Conservation (phyloP, 208 protist species). For the Leishmania lainsoni region DNA sequence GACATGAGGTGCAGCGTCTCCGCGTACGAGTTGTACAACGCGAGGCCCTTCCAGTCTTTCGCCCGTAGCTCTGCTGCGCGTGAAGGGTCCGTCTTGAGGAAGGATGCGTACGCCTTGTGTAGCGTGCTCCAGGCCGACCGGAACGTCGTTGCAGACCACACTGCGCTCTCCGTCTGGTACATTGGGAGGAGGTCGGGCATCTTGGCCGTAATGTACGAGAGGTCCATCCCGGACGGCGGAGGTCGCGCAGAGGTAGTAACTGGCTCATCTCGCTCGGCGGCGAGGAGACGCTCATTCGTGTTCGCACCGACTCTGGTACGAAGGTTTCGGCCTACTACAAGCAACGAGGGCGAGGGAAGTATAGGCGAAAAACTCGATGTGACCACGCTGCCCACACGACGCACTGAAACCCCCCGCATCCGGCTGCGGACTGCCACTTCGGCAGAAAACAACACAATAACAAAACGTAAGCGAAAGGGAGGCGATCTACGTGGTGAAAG, state of each 20-base stretch:
- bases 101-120: slow-evolving; percentile 29
- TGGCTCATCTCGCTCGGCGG: slow-evolving; percentile 27
- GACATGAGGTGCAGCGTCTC: slow-evolving; percentile 75
- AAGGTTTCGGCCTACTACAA: slow-evolving; percentile 1
- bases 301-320: slow-evolving; percentile 20
- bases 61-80: slow-evolving; percentile 41
- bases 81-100: slow-evolving; percentile 23
- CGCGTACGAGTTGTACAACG: slow-evolving; percentile 58
- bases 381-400: background rate
- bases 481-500: background rate
- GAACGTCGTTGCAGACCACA: slow-evolving; percentile 62
- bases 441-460: background rate
- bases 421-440: background rate
- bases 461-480: too few relatives aligned
- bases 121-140: slow-evolving; percentile 58
- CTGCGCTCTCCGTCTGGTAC: slow-evolving; percentile 43
- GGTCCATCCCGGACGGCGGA: slow-evolving; percentile 32
- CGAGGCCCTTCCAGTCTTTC: slow-evolving; percentile 64
- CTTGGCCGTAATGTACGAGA: slow-evolving; percentile 32
- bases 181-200: slow-evolving; percentile 39
- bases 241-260: slow-evolving; percentile 23
- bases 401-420: background rate
- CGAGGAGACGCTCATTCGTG: slow-evolving; percentile 15
- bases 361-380: background rate
- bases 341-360: background rate